Base-by-base conservation (phyloP, 768 basidiomycete genomes). In the Leccinum fibrillosum region DNA sequence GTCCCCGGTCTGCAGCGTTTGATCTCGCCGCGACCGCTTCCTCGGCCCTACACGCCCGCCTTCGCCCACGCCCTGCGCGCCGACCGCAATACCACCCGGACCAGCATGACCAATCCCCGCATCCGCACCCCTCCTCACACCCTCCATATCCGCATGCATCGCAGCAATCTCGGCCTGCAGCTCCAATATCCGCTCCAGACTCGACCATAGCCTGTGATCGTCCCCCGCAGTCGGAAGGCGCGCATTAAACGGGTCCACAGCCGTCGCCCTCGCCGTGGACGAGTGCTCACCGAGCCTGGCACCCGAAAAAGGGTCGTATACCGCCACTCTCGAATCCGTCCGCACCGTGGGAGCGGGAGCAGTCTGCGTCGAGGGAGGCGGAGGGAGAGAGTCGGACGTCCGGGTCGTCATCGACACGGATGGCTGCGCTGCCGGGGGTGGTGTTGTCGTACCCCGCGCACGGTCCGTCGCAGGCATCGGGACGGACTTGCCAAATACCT, bases 71-170 rank as follows among this genome's bases (percentile, higher is more conserved):
- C 35, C 35, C 7, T 37, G 35, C 15, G 53, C 49, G 3, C 61
- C 60, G 1, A 17, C 17, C 10, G 23, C n/a, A 23, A 11, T 11
- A 21, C 45, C 45, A 17, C 49, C 30, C 5, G n/a, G n/a, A 26
- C 63, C 47, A 51, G 55, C 30, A 48, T 60, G 58, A 0, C 9
- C 15, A 8, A n/a, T 55, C 17, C 59, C 70, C 47, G 39, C 11
- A 1, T 49, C 55, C 35, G 7, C 15, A 13, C 45, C 52, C 10
- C 44, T 56, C 57, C 72, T 62, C 1, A 87, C 78, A 42, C 80
- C 80, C 69, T 92, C 90, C 87, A 92, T 88, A 25, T 86, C 83
- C 10, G 85, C 72, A 66, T 91, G 90, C 81, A 89, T 83, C 61
- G 75, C 76, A 5, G 89, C 85, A 32, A 92, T 83, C 61, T 89